Evolutionary conservation across 1,284 basidiomycete genomes (phyloP).

Genomic region (Trametes sp.): DNA sequence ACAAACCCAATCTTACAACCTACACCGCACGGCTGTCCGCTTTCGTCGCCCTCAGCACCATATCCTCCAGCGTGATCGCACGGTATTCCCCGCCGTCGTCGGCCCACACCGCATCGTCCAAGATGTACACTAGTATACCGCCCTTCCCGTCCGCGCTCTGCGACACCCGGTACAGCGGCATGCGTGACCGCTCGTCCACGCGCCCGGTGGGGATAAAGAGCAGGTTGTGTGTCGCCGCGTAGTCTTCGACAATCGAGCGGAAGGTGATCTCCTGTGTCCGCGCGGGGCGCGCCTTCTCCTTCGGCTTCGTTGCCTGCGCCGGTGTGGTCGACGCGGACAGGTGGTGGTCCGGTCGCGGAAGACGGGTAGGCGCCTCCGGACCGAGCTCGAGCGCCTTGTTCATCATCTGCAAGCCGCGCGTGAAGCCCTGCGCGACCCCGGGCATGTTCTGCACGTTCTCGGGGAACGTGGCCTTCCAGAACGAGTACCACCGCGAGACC

Average conservation of each 20-base stretch:
- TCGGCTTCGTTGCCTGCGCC: slow-evolving; percentile 37
- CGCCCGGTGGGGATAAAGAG: slow-evolving; percentile 88
- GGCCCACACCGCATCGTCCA: slow-evolving; percentile 90
- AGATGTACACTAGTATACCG: slow-evolving; percentile 84
- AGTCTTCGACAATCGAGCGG: slow-evolving; percentile 89
- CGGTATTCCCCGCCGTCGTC: slow-evolving; percentile 60
- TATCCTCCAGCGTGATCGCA: slow-evolving; percentile 71
- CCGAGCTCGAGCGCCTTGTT: slow-evolving; percentile 90
- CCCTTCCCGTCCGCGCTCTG: slow-evolving; percentile 81
- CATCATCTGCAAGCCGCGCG: slow-evolving; percentile 89
- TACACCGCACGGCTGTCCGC: slow-evolving; percentile 21
- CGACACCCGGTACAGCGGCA: slow-evolving; percentile 88
- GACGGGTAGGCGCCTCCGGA: slow-evolving; percentile 67
- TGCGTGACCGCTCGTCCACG: slow-evolving; percentile 82
- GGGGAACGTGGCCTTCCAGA: slow-evolving; percentile 88
- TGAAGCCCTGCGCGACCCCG: slow-evolving; percentile 82
- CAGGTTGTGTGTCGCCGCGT: slow-evolving; percentile 83
- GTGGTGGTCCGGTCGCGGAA: slow-evolving; percentile 70
- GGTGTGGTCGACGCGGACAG: slow-evolving; percentile 37
- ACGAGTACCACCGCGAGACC: slow-evolving; percentile 90
- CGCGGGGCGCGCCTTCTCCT: slow-evolving; percentile 49
- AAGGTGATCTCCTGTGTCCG: slow-evolving; percentile 87
- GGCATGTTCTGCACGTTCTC: slow-evolving; percentile 69
- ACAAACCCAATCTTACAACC: slow-evolving; percentile 8
- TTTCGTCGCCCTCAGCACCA: slow-evolving; percentile 68